A percentile compares a stretch with the other conserved stretches of the same genome.
phyloP scores from a whole-genome alignment of 192 early-diverging fungal genomes.

The Cetraspora pellucida region DNA sequence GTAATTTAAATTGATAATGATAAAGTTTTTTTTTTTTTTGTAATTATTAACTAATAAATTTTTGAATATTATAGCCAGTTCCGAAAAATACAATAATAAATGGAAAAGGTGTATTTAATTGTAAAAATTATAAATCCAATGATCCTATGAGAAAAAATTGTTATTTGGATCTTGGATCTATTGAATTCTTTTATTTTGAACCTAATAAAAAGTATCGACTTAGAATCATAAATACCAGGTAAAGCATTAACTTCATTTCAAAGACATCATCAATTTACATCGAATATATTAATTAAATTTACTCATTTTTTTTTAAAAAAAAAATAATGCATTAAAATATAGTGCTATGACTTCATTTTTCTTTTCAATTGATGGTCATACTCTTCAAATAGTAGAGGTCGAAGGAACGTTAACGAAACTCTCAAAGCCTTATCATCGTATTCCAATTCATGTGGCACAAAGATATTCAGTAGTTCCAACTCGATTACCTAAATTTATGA shows the following conservation, averaged over 20 bases:
- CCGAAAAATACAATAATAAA: constrained; percentile 56
- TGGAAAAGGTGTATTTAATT: constrained; percentile 44
- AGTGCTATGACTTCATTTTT: constrained; percentile 62
- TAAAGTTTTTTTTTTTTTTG: no score
- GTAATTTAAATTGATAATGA: neutral
- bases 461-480: constrained; percentile 52
- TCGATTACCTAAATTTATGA: constrained; percentile 39
- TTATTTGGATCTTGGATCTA: constrained; percentile 11
- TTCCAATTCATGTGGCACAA: constrained; percentile 49
- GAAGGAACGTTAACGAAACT: constrained; percentile 56
- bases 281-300: no score
- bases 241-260: neutral
- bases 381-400: constrained; percentile 67
- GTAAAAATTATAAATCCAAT: constrained; percentile 31
- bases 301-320: no score
- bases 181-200: constrained; percentile 37
- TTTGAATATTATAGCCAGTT: constrained; percentile 21
- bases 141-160: constrained; percentile 20
- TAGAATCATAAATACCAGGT: constrained; percentile 58
- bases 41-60: no score
- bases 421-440: constrained; percentile 23
- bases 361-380: constrained; percentile 69
- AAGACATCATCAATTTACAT: no score
- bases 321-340: no score
- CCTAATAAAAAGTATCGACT: constrained; percentile 52